Percentiles rank a stretch among this genome's conserved stretches.
phyloP scores from a whole-genome alignment of 1,139 yeast species.

The Keqinozyma sinolaborantium region DNA sequence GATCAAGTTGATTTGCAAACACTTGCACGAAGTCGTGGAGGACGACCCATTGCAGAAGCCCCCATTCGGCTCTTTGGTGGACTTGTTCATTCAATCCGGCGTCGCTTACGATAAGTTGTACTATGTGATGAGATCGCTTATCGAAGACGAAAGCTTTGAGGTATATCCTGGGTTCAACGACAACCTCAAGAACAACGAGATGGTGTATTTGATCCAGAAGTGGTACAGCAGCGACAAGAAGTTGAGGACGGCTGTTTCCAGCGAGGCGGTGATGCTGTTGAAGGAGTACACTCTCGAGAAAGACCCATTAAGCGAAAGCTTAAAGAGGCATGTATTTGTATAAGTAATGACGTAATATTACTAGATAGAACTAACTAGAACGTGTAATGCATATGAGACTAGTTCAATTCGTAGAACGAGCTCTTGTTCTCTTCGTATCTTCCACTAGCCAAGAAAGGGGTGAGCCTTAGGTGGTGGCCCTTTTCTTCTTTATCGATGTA shows the following conservation, averaged over 20 bases:
- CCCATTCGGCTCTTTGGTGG: slow-evolving; percentile 45
- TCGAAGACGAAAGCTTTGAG: slow-evolving; percentile 60
- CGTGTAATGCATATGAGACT: slow-evolving; percentile 2
- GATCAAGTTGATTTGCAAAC: slow-evolving; percentile 52
- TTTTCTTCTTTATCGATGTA: slow-evolving; percentile 23
- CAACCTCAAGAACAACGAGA: slow-evolving; percentile 42
- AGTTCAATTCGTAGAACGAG: slow-evolving; percentile 47
- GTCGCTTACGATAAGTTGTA: slow-evolving; percentile 69
- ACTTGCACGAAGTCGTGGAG: slow-evolving; percentile 35
- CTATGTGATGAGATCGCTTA: slow-evolving; percentile 60
- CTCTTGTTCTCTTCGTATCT: slow-evolving; percentile 46
- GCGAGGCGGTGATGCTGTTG: slow-evolving; percentile 33
- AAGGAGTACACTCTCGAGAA: slow-evolving; percentile 35
- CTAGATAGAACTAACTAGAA: no score
- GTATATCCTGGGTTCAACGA: slow-evolving; percentile 43
- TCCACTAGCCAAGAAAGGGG: slow-evolving; percentile 17
- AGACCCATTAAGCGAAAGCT: slow-evolving; percentile 43
- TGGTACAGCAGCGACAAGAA: slow-evolving; percentile 68
- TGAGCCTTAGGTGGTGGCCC: slow-evolving; percentile 11
- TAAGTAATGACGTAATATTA: no score
- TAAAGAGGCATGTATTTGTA: background rate
- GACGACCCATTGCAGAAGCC: slow-evolving; percentile 43
- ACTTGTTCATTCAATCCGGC: slow-evolving; percentile 75
- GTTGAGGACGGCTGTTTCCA: slow-evolving; percentile 50
- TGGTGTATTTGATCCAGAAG: slow-evolving; percentile 56